phyloP scores from a whole-genome alignment of 2,329 filamentous ascomycete species.

The Fusarium multiceps region DNA sequence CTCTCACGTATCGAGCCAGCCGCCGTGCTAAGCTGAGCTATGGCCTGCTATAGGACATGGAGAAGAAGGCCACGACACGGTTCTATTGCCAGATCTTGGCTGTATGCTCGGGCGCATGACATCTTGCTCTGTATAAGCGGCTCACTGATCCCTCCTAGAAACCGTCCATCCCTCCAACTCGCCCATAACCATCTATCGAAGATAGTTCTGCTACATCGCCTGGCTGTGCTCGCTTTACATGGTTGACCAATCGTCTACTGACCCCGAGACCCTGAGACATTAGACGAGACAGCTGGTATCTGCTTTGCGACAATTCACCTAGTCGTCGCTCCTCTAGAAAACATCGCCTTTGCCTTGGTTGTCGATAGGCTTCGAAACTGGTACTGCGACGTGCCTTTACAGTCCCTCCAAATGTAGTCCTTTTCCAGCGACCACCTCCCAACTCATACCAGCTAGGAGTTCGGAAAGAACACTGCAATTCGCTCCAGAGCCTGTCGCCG shows the following conservation, averaged over 20 bases:
- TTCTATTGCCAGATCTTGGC: background rate
- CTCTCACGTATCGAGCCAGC: background rate
- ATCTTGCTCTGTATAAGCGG: background rate
- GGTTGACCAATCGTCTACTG: background rate
- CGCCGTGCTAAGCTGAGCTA: background rate
- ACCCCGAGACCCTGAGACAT: background rate
- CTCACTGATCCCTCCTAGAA: background rate
- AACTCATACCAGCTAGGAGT: background rate
- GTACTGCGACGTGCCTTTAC: background rate
- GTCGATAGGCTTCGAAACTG: background rate
- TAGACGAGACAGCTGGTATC: background rate
- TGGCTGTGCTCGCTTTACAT: background rate
- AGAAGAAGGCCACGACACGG: background rate
- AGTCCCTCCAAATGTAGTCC: background rate
- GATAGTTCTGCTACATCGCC: background rate
- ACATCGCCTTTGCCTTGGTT: background rate
- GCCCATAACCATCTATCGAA: background rate
- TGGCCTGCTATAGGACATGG: background rate
- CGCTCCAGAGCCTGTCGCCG: background rate
- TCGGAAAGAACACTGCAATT: background rate
- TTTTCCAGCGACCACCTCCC: background rate
- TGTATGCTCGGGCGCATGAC: background rate
- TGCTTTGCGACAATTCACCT: background rate
- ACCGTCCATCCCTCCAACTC: fast-evolving
- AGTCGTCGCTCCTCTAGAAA: background rate